Base-by-base conservation (phyloP, 2,329 filamentous ascomycete genomes). In the Cercospora canescens region DNA sequence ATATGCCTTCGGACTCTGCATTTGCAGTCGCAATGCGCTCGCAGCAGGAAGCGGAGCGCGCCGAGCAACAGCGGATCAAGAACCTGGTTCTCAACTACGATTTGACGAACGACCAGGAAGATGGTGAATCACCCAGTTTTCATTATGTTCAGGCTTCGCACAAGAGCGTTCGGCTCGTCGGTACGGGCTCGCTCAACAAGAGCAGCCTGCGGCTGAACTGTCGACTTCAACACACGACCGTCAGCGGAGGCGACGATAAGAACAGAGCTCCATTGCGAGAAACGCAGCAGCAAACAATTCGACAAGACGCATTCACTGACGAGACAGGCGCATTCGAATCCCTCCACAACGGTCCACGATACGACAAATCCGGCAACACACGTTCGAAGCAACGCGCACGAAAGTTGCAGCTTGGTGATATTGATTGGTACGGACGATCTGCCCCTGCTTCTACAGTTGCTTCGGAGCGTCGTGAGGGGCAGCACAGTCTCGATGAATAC, bases 1-100 rank as follows among this genome's bases (percentile, higher is more conserved):
- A 95, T 74, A 83, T 98, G 56, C 91, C 91, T 9, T 89, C 94
- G 1, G 92, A 99, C 78, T 98, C 95, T 0, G 94, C 89, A 58
- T 97, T 99, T 80, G 95, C 95, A 6, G 87, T 98, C 70, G 95
- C 95, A 50, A 95, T 99, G 93, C 95, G 93, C 77, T 93, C 88
- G 67, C 94, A 98, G 81, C 94, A 97, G 77, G 91, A 96, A 80
- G 94, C 93, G 2, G 94, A 98, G 77, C 90, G 91, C 61, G 95
- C 97, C 76, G 96, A 99, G 79, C 94, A 99, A 79, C 93, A 97
- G 79, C 91, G 95, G 69, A 99, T 99, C 87, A 99, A 99, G 83
- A 97, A 93, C 75, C 85, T 99, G 54, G 95, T 99, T 62, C 84
- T 99, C 72, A 98, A 97, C 79, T 96, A 97, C 76, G 95, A 99